Evolutionary conservation across 1,139 yeast species (phyloP), one percentile per base, ranked within the genome.

Genomic region (Saccharomyces hybrid): DNA sequence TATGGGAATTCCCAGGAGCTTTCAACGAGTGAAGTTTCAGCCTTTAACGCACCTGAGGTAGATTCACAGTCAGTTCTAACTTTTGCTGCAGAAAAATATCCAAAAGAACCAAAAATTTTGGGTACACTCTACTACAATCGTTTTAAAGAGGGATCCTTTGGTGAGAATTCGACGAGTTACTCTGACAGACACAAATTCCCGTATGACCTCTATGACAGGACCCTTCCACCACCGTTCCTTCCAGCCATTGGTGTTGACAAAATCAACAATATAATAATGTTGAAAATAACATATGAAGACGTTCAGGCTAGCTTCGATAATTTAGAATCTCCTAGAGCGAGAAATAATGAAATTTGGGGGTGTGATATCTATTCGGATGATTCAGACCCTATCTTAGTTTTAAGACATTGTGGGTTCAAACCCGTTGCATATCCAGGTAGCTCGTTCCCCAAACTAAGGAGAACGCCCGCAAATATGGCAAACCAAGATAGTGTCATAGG

Each of bases 341-440:
- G 66, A 44, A 76, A 79, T 57, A 74, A 96, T 47, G 80, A 81
- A 54, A 65, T 90, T 1, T 93, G 98, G 98, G 99, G 99, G 2
- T 88, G 96, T 0, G 90, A 86, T 53, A 75, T 93, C 2, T 93
- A 91, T 70, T 88, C 97, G 1, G 98, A 93, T 69, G 99, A 93
- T 70, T 86, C 96, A 1, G 96, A 93, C 67, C 73, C 91, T 3
- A 78, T 93, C 47, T 77, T 88, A 2, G 86, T 84, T 0, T 72
- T 91, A 57, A 79, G 82, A 58, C 98, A 93, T 65, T 72, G 81
- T 58, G 97, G 96, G 0, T 74, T 84, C 28, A 75, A 88, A 26
- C 74, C 74, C 11, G 71, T 77, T 67, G 76, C 76, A 58, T 55
- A 31, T 60, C 4, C 63, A 9, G 47, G 21, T 12, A 28, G 8